Conservation (phyloP, 2,329 filamentous ascomycete species). For the Geosmithia putterillii region DNA sequence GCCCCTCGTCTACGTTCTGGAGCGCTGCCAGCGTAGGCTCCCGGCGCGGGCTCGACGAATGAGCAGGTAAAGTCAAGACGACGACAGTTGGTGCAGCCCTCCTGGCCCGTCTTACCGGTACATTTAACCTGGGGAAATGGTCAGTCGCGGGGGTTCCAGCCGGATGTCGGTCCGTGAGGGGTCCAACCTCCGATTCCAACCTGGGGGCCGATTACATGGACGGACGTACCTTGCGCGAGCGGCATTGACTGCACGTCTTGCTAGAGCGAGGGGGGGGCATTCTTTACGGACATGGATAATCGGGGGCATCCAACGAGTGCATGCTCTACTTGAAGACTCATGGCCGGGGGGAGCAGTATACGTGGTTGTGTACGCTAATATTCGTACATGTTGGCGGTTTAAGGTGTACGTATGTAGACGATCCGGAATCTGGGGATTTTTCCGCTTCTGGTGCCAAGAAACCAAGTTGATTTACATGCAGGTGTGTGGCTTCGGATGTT, state of each 20-base stretch:
- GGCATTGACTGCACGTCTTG: constrained; percentile 4
- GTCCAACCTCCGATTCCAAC: background rate
- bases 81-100: constrained; percentile 33
- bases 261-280: constrained; percentile 4
- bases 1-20: constrained; percentile 28
- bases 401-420: no score
- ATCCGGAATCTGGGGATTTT: no score
- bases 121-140: constrained; percentile 39
- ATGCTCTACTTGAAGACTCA: constrained; percentile 2
- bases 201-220: no score
- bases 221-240: constrained; percentile 4
- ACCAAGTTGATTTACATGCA: no score
- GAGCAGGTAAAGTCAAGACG: constrained; percentile 35
- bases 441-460: no score
- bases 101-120: constrained; percentile 25
- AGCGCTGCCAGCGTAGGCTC: constrained; percentile 21
- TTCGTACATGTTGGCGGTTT: no score
- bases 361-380: no score
- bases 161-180: no score
- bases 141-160: no score
- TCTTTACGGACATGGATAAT: background rate
- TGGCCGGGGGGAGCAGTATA: no score
- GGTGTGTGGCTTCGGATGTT: no score
- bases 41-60: constrained; percentile 12
- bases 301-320: background rate